Base-by-base conservation (phyloP, 2,329 filamentous ascomycete species). In the Alternaria arbusti region DNA sequence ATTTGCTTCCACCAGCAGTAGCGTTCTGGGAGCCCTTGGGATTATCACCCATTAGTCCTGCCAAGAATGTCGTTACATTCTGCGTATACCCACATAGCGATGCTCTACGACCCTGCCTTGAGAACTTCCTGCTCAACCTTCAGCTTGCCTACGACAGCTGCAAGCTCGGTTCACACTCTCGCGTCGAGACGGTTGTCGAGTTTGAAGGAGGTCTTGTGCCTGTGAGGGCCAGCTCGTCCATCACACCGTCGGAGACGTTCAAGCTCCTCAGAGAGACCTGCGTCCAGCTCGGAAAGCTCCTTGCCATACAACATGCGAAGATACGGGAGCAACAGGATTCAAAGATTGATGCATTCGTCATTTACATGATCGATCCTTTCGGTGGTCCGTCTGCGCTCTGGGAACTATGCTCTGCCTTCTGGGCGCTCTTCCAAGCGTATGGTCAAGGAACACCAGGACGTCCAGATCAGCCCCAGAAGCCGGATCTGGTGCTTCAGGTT, bases 1-100 rank as follows among this genome's bases (percentile, higher is more conserved):
- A 93, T 11, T 84, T 96, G 43, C 83, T 95, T 22, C 91, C 93
- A 2, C 87, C 92, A 1, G 90, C 91, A 0, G 82, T 95, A 20
- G 82, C 86, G 1, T 97, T 96, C 73, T 96, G 93, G 93, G 92
- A 96, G 74, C 89, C 90, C 50, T 82, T 96, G 17, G 91, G 92
- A 0, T 84, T 97, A 2, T 88, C 88, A 2, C 93, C 93, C 4
- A 87, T 88, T 9, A 88, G 88, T 62, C 91, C 91, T 0, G 74
- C 84, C 8, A 96, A 96, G 77, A 88, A 95, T 64, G 82, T 96
- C 28, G 85, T 86, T 36, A 86, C 89, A 0, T 86, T 92, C 51
- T 93, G 91, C 73, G 82, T 96, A 2, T 91, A 90, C 66, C 92
- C 92, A 0, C 83, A 86, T 54, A 87, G 87, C 70, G 86, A 87